Percentiles rank a stretch among this genome's conserved stretches.
phyloP scores from a whole-genome alignment of 176 grass and related monocot species.

The Bothriochloa decipiens region DNA sequence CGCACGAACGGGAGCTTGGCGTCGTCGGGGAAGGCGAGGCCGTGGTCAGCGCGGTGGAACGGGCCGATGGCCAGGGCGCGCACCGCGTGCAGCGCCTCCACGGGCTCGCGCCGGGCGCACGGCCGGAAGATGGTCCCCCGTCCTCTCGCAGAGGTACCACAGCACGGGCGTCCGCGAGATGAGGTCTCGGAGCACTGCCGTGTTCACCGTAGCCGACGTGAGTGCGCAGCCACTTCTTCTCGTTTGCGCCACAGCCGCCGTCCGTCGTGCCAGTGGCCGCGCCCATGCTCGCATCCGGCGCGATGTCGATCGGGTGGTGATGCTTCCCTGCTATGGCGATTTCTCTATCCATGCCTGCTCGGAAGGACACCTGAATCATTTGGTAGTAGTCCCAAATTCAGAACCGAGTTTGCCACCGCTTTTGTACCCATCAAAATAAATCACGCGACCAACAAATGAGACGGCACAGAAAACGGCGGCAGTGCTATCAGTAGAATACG shows the following conservation, averaged over 20 bases:
- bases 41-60: constrained; percentile 38
- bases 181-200: constrained; percentile 38
- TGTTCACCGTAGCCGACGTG: constrained; percentile 51
- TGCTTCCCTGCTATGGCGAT: not conserved
- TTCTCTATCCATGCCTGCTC: not conserved
- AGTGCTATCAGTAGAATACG: too few species aligned
- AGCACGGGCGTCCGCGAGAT: constrained; percentile 57
- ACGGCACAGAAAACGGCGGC: too few species aligned
- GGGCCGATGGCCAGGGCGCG: constrained; percentile 62
- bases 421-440: not conserved
- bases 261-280: not conserved
- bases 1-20: constrained; percentile 54
- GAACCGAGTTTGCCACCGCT: not conserved
- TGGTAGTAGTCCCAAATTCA: not conserved
- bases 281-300: not conserved
- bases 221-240: constrained; percentile 51
- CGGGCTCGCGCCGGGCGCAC: constrained; percentile 19
- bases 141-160: constrained; percentile 52
- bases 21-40: constrained; percentile 43
- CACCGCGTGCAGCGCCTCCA: constrained; percentile 44
- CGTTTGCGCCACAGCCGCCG: not conserved
- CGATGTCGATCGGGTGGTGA: constrained; percentile 46
- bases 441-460: too few species aligned
- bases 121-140: constrained; percentile 49
- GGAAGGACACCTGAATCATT: not conserved